phyloP scores from a whole-genome alignment of 2,329 filamentous ascomycete species.

The Diplodia scrobiculata region DNA sequence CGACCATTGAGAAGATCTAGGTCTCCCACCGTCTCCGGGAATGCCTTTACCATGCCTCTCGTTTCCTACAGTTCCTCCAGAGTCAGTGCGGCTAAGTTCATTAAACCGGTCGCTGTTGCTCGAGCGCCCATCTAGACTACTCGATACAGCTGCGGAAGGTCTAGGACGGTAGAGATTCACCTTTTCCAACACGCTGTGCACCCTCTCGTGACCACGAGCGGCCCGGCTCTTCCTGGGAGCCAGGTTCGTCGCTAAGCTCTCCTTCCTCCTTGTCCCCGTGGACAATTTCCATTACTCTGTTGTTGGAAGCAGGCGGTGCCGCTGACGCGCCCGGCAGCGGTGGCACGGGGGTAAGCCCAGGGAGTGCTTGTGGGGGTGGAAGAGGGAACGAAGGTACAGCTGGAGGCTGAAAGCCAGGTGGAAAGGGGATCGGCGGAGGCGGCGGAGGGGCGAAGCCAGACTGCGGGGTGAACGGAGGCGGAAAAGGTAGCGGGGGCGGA shows the following conservation, averaged over 20 bases:
- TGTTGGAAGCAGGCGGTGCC: slow-evolving; percentile 27
- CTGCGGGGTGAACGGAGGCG: slow-evolving; percentile 36
- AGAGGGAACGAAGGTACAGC: slow-evolving; percentile 10
- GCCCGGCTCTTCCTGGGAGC: slow-evolving; percentile 1
- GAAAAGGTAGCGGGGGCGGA: slow-evolving; percentile 36
- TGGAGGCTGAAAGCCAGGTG: slow-evolving; percentile 32
- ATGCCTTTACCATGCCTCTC: slow-evolving; percentile 6
- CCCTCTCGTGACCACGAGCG: slow-evolving; percentile 18
- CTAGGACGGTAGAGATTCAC: slow-evolving; percentile 21
- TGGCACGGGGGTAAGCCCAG: slow-evolving; percentile 10
- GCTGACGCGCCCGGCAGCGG: slow-evolving; percentile 30
- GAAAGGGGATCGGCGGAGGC: slow-evolving; percentile 34
- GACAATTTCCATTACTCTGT: slow-evolving; percentile 39
- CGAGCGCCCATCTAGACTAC: neutral
- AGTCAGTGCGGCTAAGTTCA: slow-evolving; percentile 23
- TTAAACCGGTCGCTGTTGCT: slow-evolving; percentile 9
- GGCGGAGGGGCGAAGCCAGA: slow-evolving; percentile 34
- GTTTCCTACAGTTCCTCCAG: neutral
- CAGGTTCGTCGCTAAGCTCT: slow-evolving; percentile 70
- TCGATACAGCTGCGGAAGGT: slow-evolving; percentile 5
- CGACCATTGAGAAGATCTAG: slow-evolving; percentile 2
- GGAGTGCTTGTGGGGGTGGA: slow-evolving; percentile 9
- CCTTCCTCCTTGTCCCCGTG: slow-evolving; percentile 67
- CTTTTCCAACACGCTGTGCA: slow-evolving; percentile 6
- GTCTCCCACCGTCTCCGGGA: neutral